A percentile compares a stretch with the other conserved stretches of the same genome.
Conservation (phyloP, 2,329 filamentous ascomycete species). For the Colletotrichum viniferum region DNA sequence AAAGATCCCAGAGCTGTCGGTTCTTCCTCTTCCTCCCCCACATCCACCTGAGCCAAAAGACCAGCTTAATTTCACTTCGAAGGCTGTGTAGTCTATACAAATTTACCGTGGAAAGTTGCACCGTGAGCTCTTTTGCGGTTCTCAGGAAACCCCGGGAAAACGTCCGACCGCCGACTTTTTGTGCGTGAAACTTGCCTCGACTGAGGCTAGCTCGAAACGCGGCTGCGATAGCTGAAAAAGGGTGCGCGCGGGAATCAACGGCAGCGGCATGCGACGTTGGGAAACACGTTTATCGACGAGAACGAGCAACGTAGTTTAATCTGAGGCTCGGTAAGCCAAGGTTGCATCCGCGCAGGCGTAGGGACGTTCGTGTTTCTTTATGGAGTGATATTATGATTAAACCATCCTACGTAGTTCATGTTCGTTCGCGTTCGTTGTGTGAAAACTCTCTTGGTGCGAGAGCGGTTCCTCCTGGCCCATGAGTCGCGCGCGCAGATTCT, state of each 20-base stretch:
- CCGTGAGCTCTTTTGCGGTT: not conserved
- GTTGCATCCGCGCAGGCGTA: not conserved
- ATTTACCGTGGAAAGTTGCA: not conserved
- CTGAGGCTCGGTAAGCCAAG: not conserved
- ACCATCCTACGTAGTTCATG: not conserved
- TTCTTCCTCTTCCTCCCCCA: not conserved
- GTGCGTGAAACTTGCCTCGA: conserved; percentile 11
- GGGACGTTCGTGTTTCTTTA: not conserved
- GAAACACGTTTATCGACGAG: not conserved
- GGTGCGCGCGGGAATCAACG: not conserved
- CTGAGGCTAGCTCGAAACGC: conserved; percentile 13
- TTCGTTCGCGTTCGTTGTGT: not conserved
- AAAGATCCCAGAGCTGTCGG: not conserved
- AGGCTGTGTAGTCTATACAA: not conserved
- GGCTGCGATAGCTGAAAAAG: not conserved
- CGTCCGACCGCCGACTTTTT: not conserved
- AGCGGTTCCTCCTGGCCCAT: not conserved
- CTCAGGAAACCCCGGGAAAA: not conserved
- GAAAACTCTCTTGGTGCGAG: not conserved
- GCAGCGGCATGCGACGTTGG: not conserved
- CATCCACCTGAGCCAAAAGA: not conserved
- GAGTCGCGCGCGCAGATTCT: not conserved
- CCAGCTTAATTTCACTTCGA: not conserved
- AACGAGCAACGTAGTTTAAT: not conserved
- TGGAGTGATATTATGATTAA: not conserved